These are phyloP conservation scores for Pholiota conissans DNA, from an alignment of 768 basidiomycete species.

Conservation along the genomic window DNA sequence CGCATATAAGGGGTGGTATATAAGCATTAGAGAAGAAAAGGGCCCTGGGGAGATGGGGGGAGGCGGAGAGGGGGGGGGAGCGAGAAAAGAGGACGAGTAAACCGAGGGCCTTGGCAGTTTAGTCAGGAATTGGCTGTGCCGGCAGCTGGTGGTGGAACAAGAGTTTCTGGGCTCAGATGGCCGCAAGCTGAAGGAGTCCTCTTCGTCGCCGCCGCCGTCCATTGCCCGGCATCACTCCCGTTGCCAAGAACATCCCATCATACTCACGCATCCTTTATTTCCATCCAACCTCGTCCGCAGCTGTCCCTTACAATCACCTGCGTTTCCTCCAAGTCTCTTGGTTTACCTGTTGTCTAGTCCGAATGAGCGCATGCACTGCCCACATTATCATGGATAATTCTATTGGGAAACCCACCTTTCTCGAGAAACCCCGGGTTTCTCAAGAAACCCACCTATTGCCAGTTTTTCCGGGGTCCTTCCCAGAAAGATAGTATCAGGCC, in stretches of 20 bases:
- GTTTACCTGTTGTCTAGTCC: neutral
- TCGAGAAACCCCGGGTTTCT: too few species aligned
- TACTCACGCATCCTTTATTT: neutral
- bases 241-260: neutral
- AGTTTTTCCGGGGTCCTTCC: too few species aligned
- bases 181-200: neutral
- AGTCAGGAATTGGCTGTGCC: constrained; percentile 16
- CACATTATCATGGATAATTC: too few species aligned
- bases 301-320: neutral
- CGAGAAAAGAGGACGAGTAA: constrained; percentile 2
- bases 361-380: too few species aligned
- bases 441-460: too few species aligned
- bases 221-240: neutral
- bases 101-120: constrained; percentile 3
- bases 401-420: too few species aligned
- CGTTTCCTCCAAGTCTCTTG: neutral
- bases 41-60: constrained; percentile 4
- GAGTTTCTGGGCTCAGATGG: neutral
- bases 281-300: neutral
- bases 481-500: too few species aligned
- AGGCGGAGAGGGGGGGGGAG: constrained; percentile 1
- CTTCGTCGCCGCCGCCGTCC: neutral
- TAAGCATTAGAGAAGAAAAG: constrained; percentile 31
- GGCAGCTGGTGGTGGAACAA: neutral
- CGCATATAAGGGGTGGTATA: constrained; percentile 32